phyloP scores from a whole-genome alignment of 352 stramenopile species.

The Globisporangium cystogenes region DNA sequence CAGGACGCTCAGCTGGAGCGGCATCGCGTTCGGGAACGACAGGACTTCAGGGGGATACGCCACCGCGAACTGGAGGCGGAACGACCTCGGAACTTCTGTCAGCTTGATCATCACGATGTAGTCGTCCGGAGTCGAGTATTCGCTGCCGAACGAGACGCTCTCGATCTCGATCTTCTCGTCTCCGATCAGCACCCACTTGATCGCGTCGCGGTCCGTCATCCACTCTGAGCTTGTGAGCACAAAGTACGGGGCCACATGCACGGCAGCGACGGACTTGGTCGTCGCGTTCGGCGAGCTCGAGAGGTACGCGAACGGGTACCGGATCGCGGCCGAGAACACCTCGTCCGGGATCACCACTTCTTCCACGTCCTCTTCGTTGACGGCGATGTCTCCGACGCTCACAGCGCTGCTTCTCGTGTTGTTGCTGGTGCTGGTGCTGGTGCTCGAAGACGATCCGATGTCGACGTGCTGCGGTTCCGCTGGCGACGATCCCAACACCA shows the following conservation, averaged over 20 bases:
- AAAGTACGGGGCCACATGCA: not conserved
- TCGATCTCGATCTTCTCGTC: not conserved
- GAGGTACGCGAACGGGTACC: not conserved
- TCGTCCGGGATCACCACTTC: not conserved
- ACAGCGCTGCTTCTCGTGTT: no score
- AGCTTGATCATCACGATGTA: conserved; percentile 2
- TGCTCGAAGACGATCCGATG: no score
- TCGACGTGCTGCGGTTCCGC: no score
- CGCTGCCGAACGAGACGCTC: not conserved
- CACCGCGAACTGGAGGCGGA: not conserved
- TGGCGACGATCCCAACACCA: no score
- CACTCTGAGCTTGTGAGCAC: not conserved
- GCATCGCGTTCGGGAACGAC: not conserved
- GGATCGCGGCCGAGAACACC: not conserved
- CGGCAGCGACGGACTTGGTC: not conserved
- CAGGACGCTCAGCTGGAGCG: conserved; percentile 4
- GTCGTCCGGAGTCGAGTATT: not conserved
- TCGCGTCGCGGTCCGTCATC: not conserved
- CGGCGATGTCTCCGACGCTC: no score
- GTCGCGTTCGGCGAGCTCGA: not conserved
- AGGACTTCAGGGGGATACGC: not conserved
- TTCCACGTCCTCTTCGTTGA: no score
- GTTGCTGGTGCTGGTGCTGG: no score
- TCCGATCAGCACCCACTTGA: not conserved
- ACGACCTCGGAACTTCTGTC: not conserved